phyloP scores from a whole-genome alignment of 495 filamentous ascomycete species.

The Bryoglossum gracile region DNA sequence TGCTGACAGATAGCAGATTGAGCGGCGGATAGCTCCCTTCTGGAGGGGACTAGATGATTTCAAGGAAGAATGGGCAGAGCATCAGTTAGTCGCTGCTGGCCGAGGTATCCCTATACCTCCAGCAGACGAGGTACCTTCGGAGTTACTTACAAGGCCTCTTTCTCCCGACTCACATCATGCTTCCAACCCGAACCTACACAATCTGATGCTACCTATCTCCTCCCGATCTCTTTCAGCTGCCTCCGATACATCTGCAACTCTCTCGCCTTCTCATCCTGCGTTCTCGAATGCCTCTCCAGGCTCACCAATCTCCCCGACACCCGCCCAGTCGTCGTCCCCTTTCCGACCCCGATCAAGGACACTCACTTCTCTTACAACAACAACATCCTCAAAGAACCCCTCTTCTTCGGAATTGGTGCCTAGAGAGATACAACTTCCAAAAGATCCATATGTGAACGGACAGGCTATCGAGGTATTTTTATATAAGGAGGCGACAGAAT shows the following conservation, averaged over 20 bases:
- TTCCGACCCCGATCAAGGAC: constrained; percentile 52
- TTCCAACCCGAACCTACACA: constrained; percentile 21
- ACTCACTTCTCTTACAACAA: constrained; percentile 71
- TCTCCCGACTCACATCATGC: constrained; percentile 28
- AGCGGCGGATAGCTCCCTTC: constrained; percentile 86
- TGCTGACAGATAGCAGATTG: constrained; percentile 53
- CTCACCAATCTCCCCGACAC: constrained; percentile 9
- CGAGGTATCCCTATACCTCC: constrained; percentile 77
- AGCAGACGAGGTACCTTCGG: constrained; percentile 67
- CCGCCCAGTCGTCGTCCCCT: constrained; percentile 17
- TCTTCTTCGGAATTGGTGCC: constrained; percentile 64
- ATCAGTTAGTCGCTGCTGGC: constrained; percentile 86
- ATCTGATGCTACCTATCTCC: constrained; percentile 22
- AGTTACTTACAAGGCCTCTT: constrained; percentile 47
- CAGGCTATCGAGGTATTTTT: constrained; percentile 85
- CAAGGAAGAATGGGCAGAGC: constrained; percentile 81
- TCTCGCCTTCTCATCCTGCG: constrained; percentile 21
- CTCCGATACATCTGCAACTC: constrained; percentile 21
- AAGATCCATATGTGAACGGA: constrained; percentile 85
- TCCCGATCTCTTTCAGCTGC: constrained; percentile 20
- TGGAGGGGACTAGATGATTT: constrained; percentile 92
- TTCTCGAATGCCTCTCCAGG: constrained; percentile 17
- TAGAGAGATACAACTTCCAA: constrained; percentile 70
- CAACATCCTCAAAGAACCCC: constrained; percentile 56
- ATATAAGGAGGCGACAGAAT: constrained; percentile 86